Evolutionary conservation across 2,329 filamentous ascomycete species (phyloP).

Genomic region (Hymenoscyphus linearis): DNA sequence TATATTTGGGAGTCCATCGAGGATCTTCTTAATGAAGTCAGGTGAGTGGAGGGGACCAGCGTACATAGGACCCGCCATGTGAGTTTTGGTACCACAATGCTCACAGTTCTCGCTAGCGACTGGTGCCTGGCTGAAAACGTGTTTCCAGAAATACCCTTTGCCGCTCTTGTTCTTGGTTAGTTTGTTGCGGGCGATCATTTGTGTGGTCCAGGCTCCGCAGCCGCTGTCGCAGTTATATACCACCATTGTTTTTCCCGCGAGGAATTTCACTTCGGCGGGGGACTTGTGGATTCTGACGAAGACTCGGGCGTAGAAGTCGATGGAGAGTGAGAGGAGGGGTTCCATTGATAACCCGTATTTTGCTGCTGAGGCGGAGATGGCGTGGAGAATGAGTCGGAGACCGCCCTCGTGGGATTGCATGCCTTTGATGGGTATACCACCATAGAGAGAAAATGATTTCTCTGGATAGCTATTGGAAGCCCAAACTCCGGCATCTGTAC

Average conservation of each 20-base stretch:
- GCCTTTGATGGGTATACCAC: slow-evolving; percentile 81
- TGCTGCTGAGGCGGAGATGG: slow-evolving; percentile 72
- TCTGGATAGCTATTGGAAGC: slow-evolving; percentile 91
- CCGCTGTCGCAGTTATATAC: slow-evolving; percentile 87
- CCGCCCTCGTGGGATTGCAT: slow-evolving; percentile 84
- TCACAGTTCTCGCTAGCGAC: slow-evolving; percentile 61
- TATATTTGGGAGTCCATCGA: slow-evolving; percentile 64
- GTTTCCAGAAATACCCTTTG: slow-evolving; percentile 67
- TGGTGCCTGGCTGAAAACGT: slow-evolving; percentile 68
- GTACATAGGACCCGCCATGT: slow-evolving; percentile 92
- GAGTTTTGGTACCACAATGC: slow-evolving; percentile 82
- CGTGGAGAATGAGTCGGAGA: slow-evolving; percentile 77
- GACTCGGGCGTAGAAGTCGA: slow-evolving; percentile 89
- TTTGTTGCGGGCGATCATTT: slow-evolving; percentile 68
- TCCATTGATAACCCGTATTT: slow-evolving; percentile 86
- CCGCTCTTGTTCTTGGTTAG: slow-evolving; percentile 65
- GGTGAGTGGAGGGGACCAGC: slow-evolving; percentile 81
- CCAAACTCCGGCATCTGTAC: slow-evolving; percentile 93
- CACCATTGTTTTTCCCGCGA: slow-evolving; percentile 86
- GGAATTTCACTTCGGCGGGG: slow-evolving; percentile 81
- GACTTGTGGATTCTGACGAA: slow-evolving; percentile 80
- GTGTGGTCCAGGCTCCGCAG: slow-evolving; percentile 86
- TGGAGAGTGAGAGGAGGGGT: slow-evolving; percentile 85
- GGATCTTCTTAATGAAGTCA: slow-evolving; percentile 73
- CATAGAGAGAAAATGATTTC: slow-evolving; percentile 91